phyloP scores from a whole-genome alignment of 2,329 filamentous ascomycete species.

The Fusarium staphyleae region DNA sequence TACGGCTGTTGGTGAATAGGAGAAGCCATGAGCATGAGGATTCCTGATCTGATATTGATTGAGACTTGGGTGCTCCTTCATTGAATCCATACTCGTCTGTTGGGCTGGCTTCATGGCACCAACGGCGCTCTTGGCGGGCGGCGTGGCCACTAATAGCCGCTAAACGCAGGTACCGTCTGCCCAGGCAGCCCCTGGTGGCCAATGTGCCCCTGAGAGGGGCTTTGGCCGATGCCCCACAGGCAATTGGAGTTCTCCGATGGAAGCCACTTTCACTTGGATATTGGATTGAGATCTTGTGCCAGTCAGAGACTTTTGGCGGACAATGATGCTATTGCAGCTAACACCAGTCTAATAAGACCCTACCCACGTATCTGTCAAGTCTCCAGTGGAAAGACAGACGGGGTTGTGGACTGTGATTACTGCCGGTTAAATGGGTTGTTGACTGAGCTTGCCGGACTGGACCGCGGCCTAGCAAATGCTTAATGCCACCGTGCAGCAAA shows the following conservation, averaged over 20 bases:
- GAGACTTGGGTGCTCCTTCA: background rate
- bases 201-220: constrained; percentile 15
- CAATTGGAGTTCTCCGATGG: constrained; percentile 8
- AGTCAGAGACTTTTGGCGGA: background rate
- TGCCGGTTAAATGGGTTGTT: constrained; percentile 16
- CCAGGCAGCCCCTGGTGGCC: constrained; percentile 1
- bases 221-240: constrained; percentile 3
- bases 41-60: background rate
- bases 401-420: constrained; percentile 1
- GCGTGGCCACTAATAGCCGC: constrained; percentile 29
- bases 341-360: no score
- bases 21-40: no score
- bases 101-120: constrained; percentile 11
- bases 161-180: constrained; percentile 33
- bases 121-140: constrained; percentile 28
- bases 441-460: background rate
- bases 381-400: background rate
- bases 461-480: constrained; percentile 8
- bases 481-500: constrained; percentile 20
- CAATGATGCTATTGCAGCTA: no score
- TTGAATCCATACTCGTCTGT: constrained; percentile 6
- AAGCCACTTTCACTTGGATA: constrained; percentile 4
- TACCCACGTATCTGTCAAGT: constrained; percentile 1
- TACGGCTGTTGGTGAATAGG: background rate
- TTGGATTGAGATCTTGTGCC: no score